phyloP scores from a whole-genome alignment of 495 filamentous ascomycete species.

The Penicillium waksmanii region DNA sequence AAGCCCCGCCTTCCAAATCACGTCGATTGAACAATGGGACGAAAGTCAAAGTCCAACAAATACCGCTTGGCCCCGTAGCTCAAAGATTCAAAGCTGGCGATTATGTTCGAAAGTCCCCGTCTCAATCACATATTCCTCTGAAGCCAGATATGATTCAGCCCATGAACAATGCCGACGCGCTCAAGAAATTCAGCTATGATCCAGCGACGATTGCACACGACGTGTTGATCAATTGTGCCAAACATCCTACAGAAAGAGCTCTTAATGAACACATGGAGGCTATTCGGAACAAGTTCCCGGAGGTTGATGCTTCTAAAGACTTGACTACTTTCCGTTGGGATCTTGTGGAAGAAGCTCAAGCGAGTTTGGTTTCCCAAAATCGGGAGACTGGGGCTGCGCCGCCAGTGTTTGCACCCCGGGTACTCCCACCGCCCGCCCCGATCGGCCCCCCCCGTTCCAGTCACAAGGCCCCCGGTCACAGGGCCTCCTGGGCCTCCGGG shows the following conservation, averaged over 20 bases:
- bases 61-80: background rate
- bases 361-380: background rate
- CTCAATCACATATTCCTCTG: conserved; percentile 17
- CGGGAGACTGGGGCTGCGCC: no score
- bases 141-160: conserved; percentile 41
- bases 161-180: conserved; percentile 50
- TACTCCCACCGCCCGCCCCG: background rate
- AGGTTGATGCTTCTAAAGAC: conserved; percentile 52
- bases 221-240: conserved; percentile 61
- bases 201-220: conserved; percentile 67
- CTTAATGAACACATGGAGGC: conserved; percentile 64
- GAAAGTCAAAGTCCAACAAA: background rate
- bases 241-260: conserved; percentile 57
- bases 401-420: no score
- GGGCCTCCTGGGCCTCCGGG: conserved; percentile 11
- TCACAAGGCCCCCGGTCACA: background rate
- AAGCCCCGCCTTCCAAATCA: conserved; percentile 7
- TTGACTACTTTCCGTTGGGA: conserved; percentile 71
- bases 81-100: background rate
- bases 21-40: conserved; percentile 14
- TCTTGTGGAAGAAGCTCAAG: conserved; percentile 51
- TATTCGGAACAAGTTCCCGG: conserved; percentile 44
- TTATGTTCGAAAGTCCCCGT: background rate
- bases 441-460: background rate
- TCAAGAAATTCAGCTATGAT: conserved; percentile 53